phyloP scores from a whole-genome alignment of 495 filamentous ascomycete genomes.

The Penicillium egyptiacum region DNA sequence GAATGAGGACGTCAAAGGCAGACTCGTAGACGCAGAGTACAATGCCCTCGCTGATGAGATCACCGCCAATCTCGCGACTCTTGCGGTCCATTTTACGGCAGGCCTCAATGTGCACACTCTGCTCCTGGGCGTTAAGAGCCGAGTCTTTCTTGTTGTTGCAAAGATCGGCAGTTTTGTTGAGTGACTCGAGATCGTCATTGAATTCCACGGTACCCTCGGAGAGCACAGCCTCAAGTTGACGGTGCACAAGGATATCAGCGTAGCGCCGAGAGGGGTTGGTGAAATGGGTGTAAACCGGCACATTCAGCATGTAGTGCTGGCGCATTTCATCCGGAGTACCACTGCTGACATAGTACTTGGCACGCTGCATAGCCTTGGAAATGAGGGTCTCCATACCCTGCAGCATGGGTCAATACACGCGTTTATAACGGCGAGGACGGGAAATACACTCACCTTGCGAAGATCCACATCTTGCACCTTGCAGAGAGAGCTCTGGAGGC shows the following conservation, averaged over 20 bases:
- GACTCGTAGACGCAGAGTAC: slow-evolving; percentile 98
- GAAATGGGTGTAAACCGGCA: slow-evolving; percentile 95
- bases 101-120: slow-evolving; percentile 97
- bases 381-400: slow-evolving; percentile 94
- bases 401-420: slow-evolving; percentile 7
- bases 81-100: slow-evolving; percentile 92
- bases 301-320: slow-evolving; percentile 87
- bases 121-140: slow-evolving; percentile 93
- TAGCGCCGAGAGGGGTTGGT: slow-evolving; percentile 95
- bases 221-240: slow-evolving; percentile 85
- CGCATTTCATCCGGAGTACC: slow-evolving; percentile 70
- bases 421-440: neutral
- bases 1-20: slow-evolving; percentile 96
- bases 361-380: slow-evolving; percentile 90
- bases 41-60: slow-evolving; percentile 95
- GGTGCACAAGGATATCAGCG: slow-evolving; percentile 91
- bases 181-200: slow-evolving; percentile 79
- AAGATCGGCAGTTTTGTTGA: slow-evolving; percentile 90
- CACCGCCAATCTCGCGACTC: slow-evolving; percentile 78
- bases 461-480: slow-evolving; percentile 81
- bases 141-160: slow-evolving; percentile 99
- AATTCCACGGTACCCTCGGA: slow-evolving; percentile 83
- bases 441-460: slow-evolving; percentile 60
- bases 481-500: slow-evolving; percentile 90
- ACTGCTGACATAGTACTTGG: slow-evolving; percentile 87